phyloP scores from a whole-genome alignment of 2,329 filamentous ascomycete genomes.

The Colletotrichum sp. region DNA sequence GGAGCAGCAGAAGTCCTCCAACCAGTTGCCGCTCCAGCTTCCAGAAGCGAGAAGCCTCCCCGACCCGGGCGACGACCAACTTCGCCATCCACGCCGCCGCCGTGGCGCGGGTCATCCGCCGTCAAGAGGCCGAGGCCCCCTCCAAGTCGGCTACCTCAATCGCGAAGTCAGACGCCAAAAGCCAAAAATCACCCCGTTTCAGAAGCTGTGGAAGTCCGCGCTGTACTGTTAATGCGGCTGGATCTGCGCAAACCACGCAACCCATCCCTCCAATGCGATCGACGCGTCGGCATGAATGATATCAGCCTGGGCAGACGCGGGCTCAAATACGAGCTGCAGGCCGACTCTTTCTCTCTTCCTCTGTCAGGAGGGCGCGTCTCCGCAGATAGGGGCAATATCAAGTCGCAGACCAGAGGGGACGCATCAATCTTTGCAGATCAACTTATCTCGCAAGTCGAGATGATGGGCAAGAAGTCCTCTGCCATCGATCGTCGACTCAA shows the following conservation, averaged over 20 bases:
- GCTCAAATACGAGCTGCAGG: slow-evolving; percentile 10
- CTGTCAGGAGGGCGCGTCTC: background rate
- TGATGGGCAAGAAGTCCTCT: background rate
- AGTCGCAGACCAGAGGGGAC: background rate
- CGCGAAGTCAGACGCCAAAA: background rate
- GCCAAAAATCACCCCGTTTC: background rate
- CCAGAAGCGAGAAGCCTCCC: background rate
- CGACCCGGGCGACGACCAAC: background rate
- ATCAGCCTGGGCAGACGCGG: background rate
- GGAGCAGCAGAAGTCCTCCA: background rate
- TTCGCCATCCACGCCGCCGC: background rate
- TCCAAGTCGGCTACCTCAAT: background rate
- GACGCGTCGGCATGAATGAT: background rate
- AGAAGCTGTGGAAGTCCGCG: background rate
- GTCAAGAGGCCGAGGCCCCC: background rate
- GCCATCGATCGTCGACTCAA: background rate
- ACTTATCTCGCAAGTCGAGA: background rate
- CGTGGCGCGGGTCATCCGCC: background rate
- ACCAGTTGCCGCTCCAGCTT: background rate
- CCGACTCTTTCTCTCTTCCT: background rate
- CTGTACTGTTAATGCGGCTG: background rate
- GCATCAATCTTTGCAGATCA: background rate
- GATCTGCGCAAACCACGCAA: background rate
- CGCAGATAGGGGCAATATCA: background rate
- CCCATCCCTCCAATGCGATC: background rate